These are phyloP conservation scores for Fusarium mangiferae DNA, from an alignment of 2,329 filamentous ascomycete species.

Conservation along the genomic window DNA sequence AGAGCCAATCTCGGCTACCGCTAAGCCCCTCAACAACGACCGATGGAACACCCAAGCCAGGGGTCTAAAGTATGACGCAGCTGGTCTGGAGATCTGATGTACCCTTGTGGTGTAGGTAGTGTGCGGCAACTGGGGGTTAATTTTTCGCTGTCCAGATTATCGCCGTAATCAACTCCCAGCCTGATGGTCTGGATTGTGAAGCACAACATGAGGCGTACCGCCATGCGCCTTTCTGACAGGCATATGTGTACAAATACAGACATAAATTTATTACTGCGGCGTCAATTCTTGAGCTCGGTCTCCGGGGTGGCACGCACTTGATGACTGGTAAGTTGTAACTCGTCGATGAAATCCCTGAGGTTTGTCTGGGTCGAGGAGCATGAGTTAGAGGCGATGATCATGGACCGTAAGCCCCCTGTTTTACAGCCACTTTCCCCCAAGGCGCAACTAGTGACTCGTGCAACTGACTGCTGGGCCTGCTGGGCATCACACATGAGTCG, in stretches of 20 bases:
- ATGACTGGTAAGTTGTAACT: constrained; percentile 9
- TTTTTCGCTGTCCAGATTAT: background rate
- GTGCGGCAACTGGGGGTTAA: constrained; percentile 11
- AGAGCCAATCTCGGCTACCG: constrained; percentile 34
- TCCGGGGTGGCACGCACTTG: background rate
- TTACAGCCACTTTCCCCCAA: background rate
- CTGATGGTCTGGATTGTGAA: constrained; percentile 1
- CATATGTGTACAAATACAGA: background rate
- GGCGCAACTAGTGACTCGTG: constrained; percentile 20
- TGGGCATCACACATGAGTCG: constrained; percentile 23
- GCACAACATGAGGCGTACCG: background rate
- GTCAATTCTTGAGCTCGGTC: constrained; percentile 20
- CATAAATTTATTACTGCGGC: background rate
- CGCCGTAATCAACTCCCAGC: background rate
- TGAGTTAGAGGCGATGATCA: constrained; percentile 10
- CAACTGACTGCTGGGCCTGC: background rate
- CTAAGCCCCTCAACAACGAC: constrained; percentile 33
- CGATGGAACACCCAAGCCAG: constrained; percentile 21
- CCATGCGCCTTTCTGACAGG: constrained; percentile 5
- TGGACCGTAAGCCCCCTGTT: constrained; percentile 25
- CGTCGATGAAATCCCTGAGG: constrained; percentile 4
- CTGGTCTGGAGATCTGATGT: constrained; percentile 11
- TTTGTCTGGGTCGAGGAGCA: background rate
- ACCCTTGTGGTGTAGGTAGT: constrained; percentile 6
- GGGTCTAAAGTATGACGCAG: constrained; percentile 34